A percentile compares a stretch with the other conserved stretches of the same genome.
These are phyloP conservation scores for Ustilago shanxiensis DNA, from an alignment of 1,284 basidiomycete species.

Conservation along the genomic window DNA sequence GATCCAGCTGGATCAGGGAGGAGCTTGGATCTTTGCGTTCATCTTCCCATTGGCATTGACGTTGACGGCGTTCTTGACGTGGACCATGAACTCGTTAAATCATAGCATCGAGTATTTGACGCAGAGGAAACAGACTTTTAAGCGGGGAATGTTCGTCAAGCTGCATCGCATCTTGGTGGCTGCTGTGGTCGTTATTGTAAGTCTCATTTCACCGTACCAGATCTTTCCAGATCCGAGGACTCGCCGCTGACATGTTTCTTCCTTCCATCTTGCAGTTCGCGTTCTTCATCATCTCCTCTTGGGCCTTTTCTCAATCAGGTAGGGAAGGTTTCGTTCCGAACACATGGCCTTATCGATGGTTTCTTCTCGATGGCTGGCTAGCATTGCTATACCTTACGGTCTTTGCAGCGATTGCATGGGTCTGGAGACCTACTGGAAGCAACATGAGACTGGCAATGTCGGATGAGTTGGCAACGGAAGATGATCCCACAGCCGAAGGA, in stretches of 20 bases:
- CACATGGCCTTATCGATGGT: slow-evolving; percentile 95
- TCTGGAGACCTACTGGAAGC: slow-evolving; percentile 93
- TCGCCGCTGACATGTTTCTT: neutral
- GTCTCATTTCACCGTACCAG: slow-evolving; percentile 2
- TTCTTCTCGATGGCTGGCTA: slow-evolving; percentile 95
- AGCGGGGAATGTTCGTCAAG: slow-evolving; percentile 72
- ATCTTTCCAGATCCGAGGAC: neutral
- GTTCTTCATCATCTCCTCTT: slow-evolving; percentile 92
- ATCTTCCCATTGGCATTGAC: slow-evolving; percentile 95
- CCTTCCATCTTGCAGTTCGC: slow-evolving; percentile 58
- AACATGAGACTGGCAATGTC: slow-evolving; percentile 78
- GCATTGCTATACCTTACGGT: slow-evolving; percentile 76
- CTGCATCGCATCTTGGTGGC: slow-evolving; percentile 88
- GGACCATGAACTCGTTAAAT: slow-evolving; percentile 75
- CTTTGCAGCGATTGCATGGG: slow-evolving; percentile 85
- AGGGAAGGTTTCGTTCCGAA: slow-evolving; percentile 93
- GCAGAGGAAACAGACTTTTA: slow-evolving; percentile 66
- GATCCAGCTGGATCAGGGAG: slow-evolving; percentile 80
- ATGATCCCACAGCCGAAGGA: slow-evolving; percentile 84
- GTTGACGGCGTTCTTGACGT: slow-evolving; percentile 90
- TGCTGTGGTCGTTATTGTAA: slow-evolving; percentile 83
- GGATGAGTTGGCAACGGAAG: slow-evolving; percentile 76
- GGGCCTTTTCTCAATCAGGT: slow-evolving; percentile 89
- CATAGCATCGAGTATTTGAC: slow-evolving; percentile 62
- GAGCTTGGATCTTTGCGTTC: slow-evolving; percentile 70